A percentile compares a stretch with the other conserved stretches of the same genome.
These are phyloP conservation scores for Striga asiatica DNA, from an alignment of 257 asterid species.

Conservation along the genomic window DNA sequence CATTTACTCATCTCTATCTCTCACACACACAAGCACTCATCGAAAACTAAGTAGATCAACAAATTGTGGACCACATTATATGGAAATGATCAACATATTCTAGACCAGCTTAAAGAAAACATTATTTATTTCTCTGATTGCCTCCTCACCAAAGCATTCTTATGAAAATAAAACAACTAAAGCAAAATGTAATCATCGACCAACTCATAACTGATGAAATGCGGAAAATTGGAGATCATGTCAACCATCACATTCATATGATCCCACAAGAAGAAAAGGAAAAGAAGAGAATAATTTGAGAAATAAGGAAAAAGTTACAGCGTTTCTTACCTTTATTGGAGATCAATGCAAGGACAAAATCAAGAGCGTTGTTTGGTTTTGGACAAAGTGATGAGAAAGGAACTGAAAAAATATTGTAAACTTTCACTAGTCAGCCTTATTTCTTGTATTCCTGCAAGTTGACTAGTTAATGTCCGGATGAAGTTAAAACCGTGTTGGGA, in stretches of 20 bases:
- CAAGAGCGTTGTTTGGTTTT: too few relatives aligned
- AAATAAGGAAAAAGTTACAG: neutral
- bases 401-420: slow-evolving; percentile 1
- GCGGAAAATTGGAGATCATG: neutral
- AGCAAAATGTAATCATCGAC: slow-evolving; percentile 6
- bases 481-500: neutral
- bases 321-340: slow-evolving; percentile 20
- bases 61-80: neutral
- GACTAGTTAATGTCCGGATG: neutral
- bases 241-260: slow-evolving; percentile 14
- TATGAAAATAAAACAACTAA: neutral
- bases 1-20: slow-evolving; percentile 4
- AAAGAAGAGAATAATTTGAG: neutral
- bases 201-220: neutral
- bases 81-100: slow-evolving; percentile 5
- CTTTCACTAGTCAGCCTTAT: neutral
- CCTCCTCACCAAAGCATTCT: neutral
- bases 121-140: too few relatives aligned
- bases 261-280: neutral
- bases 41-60: neutral
- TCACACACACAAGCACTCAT: neutral
- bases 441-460: neutral
- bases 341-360: slow-evolving; percentile 1
- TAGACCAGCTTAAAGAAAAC: neutral
- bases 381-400: neutral